A percentile compares a stretch with the other conserved stretches of the same genome.
These are phyloP conservation scores for Trapa incisa DNA, from an alignment of 345 rosid genomes.

Conservation along the genomic window DNA sequence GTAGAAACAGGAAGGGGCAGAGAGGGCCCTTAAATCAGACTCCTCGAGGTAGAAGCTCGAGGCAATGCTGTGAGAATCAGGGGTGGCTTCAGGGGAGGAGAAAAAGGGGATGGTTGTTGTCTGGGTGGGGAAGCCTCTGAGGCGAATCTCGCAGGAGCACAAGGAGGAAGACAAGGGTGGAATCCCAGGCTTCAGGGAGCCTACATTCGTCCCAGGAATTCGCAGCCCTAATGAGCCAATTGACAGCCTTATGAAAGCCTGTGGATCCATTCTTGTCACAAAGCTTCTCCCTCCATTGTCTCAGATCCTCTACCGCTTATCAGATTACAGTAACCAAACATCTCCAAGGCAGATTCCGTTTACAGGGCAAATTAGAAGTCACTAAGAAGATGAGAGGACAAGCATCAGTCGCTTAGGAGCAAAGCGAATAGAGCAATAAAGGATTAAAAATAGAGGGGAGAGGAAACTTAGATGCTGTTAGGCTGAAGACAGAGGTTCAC, in stretches of 20 bases:
- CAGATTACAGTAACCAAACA: background rate
- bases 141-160: conserved; percentile 74
- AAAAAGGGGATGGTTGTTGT: conserved; percentile 57
- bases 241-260: conserved; percentile 84
- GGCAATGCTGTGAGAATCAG: conserved; percentile 59
- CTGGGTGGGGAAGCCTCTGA: conserved; percentile 82
- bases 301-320: conserved; percentile 2
- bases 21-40: conserved; percentile 65
- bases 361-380: background rate
- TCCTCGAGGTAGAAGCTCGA: conserved; percentile 90
- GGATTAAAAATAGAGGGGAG: background rate
- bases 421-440: background rate
- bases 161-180: conserved; percentile 32
- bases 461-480: background rate
- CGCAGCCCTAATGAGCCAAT: conserved; percentile 74
- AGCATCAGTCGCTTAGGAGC: background rate
- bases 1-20: conserved; percentile 73
- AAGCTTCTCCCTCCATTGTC: conserved; percentile 38
- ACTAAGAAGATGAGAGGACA: background rate
- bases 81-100: conserved; percentile 59
- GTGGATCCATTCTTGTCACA: conserved; percentile 81
- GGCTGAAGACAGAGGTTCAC: background rate
- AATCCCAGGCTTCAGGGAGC: conserved; percentile 32
- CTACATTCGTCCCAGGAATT: conserved; percentile 37
- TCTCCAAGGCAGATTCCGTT: background rate